These are phyloP conservation scores for Cercospora sp. DNA, from an alignment of 2,329 filamentous ascomycete species.

Conservation along the genomic window DNA sequence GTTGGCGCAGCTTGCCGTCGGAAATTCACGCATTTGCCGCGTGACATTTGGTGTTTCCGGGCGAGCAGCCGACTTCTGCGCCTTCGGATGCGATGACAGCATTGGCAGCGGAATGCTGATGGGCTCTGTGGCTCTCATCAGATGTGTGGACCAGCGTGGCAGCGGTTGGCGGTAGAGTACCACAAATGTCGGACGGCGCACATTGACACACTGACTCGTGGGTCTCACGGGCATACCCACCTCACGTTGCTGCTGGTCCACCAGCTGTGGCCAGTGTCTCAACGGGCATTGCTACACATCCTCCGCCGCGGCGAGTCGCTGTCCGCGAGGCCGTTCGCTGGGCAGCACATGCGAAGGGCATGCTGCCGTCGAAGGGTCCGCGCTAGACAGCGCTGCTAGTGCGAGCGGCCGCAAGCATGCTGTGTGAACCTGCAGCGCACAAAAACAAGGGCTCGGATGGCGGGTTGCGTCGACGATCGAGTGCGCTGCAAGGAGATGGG, in stretches of 20 bases:
- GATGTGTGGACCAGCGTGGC: background rate
- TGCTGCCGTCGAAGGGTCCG: constrained; percentile 1
- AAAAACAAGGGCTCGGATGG: background rate
- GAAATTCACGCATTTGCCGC: background rate
- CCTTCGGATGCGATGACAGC: constrained; percentile 2
- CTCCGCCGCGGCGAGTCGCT: background rate
- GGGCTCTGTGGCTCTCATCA: background rate
- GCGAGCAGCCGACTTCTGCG: background rate
- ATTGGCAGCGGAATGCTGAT: background rate
- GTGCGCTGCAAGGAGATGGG: constrained; percentile 4
- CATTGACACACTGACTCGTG: background rate
- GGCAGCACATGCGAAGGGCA: background rate
- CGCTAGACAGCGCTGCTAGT: constrained; percentile 1
- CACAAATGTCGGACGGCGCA: background rate
- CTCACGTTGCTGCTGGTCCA: background rate
- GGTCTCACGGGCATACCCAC: background rate
- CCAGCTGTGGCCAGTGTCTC: background rate
- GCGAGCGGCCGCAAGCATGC: background rate
- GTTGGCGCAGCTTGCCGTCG: background rate
- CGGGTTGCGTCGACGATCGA: background rate
- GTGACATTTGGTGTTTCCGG: constrained; percentile 1
- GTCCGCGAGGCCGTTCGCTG: background rate
- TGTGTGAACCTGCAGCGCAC: background rate
- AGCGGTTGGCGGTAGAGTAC: background rate
- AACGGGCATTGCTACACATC: background rate